phyloP scores from a whole-genome alignment of 768 basidiomycete species.

The Harrya chromipes region DNA sequence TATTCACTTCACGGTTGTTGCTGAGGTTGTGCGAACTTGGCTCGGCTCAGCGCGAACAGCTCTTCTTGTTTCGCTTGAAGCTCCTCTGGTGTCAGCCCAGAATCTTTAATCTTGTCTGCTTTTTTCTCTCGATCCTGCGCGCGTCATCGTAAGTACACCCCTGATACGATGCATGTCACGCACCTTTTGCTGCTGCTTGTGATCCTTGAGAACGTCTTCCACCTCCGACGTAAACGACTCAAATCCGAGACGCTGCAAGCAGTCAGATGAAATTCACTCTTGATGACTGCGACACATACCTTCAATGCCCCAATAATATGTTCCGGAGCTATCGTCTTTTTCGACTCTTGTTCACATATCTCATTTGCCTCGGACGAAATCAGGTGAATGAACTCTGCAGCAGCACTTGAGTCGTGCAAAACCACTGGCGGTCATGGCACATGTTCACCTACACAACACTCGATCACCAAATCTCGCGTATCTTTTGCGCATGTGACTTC shows the following conservation, averaged over 20 bases:
- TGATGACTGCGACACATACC: constrained; percentile 40
- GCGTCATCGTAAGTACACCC: constrained; percentile 3
- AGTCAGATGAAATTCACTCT: constrained; percentile 1
- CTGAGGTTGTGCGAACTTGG: constrained; percentile 66
- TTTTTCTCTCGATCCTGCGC: constrained; percentile 86
- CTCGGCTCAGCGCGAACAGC: constrained; percentile 89
- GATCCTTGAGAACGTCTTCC: constrained; percentile 90
- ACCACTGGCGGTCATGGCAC: constrained; percentile 3
- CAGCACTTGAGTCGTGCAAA: constrained; percentile 14
- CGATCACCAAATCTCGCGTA: constrained; percentile 93
- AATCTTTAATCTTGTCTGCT: constrained; percentile 82
- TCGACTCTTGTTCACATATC: constrained; percentile 95
- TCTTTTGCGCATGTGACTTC: constrained; percentile 93
- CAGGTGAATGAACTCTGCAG: constrained; percentile 92
- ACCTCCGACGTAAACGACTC: constrained; percentile 89
- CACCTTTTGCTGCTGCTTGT: constrained; percentile 95
- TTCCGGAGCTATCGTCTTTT: constrained; percentile 98
- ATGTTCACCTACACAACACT: constrained; percentile 97
- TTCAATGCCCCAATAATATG: constrained; percentile 92
- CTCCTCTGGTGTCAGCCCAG: constrained; percentile 90
- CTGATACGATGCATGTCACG: constrained; percentile 14
- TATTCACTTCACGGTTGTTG: constrained; percentile 29
- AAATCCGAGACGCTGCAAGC: constrained; percentile 79
- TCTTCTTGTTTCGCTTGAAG: constrained; percentile 83
- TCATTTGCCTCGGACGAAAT: constrained; percentile 98